Base-by-base conservation (phyloP, 139 green algal species). In the Micractinium conductrix region DNA sequence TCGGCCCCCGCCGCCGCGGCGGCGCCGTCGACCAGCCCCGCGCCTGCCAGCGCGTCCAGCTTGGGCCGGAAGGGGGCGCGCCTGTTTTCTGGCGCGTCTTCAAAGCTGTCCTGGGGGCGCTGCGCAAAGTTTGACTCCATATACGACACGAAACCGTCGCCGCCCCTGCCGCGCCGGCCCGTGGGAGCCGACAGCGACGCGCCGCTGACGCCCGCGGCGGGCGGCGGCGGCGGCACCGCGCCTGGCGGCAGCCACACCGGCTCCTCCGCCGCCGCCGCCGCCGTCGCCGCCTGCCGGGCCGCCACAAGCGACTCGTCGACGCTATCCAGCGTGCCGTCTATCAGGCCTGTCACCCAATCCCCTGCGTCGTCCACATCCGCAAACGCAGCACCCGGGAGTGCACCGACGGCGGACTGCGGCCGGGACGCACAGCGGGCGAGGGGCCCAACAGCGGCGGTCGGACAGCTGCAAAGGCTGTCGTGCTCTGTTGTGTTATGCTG, bases 31-130 rank as follows among this genome's bases (percentile, higher is more conserved):
- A 79, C 26, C 48, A 80, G n/a, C 37, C 35, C n/a, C n/a, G n/a
- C n/a, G n/a, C n/a, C 88, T 26, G n/a, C 43, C 28, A 90, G 74
- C 82, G 86, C 79, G 22, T 84, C 74, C 22, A 85, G 53, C 21
- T 82, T 68, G 26, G 88, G 93, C 7, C 75, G 43, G 58, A 90
- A 95, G 44, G 90, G 90, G 28, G 33, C 74, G 42, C 93, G 89
- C 70, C 65, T 83, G 89, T 96, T 96, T 87, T 96, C 93, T 7
- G 93, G 78, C 2, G 80, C 73, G 12, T 87, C 84, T 0, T 78
- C 38, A 73, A 96, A 96, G 0, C 8, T 22, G 35, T 93, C 88
- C 87, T 96, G 93, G 28, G 75, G 58, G 37, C 69, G 28, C n/a
- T 50, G 40, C 38, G 63, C 37, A 30, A 85, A 2, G 40, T 83